phyloP scores from a whole-genome alignment of 75 land plant genomes.

The Picea glauca region DNA sequence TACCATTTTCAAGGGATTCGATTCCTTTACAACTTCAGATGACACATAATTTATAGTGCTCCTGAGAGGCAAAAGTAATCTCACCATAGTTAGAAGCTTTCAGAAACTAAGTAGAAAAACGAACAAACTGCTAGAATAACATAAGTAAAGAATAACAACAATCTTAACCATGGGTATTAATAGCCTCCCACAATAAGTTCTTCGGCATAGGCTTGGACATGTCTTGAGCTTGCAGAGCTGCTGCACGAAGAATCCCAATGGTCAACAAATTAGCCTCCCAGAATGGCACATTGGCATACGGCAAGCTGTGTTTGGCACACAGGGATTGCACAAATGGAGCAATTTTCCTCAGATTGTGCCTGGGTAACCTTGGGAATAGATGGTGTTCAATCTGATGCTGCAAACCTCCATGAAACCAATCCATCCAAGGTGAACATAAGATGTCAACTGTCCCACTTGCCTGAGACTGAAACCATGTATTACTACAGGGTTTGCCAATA shows the following conservation, averaged over 20 bases:
- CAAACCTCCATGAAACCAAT: conserved; percentile 83
- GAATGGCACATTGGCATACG: conserved; percentile 61
- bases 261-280: conserved; percentile 68
- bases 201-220: conserved; percentile 46
- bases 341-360: conserved; percentile 64
- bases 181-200: conserved; percentile 70
- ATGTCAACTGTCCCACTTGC: conserved; percentile 64
- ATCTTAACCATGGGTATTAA: conserved; percentile 50
- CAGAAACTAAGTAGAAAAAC: too few species aligned
- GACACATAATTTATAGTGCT: too few species aligned
- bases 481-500: conserved; percentile 45
- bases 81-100: too few species aligned
- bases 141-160: too few species aligned
- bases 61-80: background rate
- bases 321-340: conserved; percentile 47
- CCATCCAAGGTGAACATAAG: conserved; percentile 58
- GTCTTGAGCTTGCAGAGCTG: conserved; percentile 76
- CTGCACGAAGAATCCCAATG: conserved; percentile 50
- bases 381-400: conserved; percentile 90
- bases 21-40: too few species aligned
- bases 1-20: too few species aligned
- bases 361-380: conserved; percentile 65
- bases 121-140: too few species aligned
- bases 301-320: conserved; percentile 69
- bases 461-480: conserved; percentile 65